Percentiles rank a stretch among this genome's conserved stretches.
Conservation (phyloP, 2,329 filamentous ascomycete genomes). For the Aspergillus sp. region DNA sequence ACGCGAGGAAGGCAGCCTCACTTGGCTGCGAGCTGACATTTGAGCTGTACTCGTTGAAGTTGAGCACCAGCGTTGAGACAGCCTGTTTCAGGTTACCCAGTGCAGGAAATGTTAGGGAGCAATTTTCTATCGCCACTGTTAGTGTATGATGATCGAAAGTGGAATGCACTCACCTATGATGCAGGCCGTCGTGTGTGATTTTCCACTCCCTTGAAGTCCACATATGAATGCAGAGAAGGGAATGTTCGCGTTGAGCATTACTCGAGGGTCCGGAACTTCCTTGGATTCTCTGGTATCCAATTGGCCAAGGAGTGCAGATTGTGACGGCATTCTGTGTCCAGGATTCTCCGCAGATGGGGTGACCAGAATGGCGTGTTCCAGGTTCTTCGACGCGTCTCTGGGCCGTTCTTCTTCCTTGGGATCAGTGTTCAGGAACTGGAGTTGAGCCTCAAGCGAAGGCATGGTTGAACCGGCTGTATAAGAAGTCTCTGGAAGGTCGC, state of each 20-base stretch:
- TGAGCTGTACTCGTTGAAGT: constrained; percentile 51
- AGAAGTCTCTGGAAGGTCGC: background rate
- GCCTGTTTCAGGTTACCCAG: constrained; percentile 47
- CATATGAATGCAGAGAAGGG: constrained; percentile 63
- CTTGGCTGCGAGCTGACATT: constrained; percentile 41
- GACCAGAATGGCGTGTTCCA: constrained; percentile 8
- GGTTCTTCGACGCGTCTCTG: background rate
- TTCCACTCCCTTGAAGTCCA: constrained; percentile 61
- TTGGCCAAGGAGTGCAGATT: constrained; percentile 13
- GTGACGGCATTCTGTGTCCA: constrained; percentile 10
- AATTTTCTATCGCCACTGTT: constrained; percentile 32
- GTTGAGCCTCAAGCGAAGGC: constrained; percentile 7
- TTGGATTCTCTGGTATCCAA: background rate
- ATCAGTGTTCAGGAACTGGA: constrained; percentile 5
- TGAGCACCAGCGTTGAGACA: constrained; percentile 54
- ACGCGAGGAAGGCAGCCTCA: constrained; percentile 56
- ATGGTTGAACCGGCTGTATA: background rate
- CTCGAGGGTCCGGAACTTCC: constrained; percentile 1
- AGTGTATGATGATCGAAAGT: background rate
- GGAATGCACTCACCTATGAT: constrained; percentile 37
- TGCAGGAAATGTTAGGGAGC: constrained; percentile 27
- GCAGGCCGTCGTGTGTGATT: constrained; percentile 59
- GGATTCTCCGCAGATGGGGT: constrained; percentile 3
- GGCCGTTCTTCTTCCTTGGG: background rate
- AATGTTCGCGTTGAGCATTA: constrained; percentile 13